Percentiles rank a stretch among this genome's conserved stretches.
phyloP scores from a whole-genome alignment of 495 filamentous ascomycete genomes.

The Bacidia gigantensis region DNA sequence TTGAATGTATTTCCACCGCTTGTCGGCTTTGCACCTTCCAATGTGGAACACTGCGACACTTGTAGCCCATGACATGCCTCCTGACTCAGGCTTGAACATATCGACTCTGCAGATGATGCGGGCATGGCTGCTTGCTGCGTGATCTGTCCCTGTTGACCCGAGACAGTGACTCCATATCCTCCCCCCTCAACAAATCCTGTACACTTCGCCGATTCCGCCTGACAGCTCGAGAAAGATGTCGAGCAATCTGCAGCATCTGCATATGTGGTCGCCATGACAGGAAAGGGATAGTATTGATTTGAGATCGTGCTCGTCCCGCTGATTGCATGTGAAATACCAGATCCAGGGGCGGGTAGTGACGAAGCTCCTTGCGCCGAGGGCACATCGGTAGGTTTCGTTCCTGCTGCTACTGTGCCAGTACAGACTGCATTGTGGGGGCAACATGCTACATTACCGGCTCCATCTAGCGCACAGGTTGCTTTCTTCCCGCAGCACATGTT shows the following conservation, averaged over 20 bases:
- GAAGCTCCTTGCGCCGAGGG: constrained; percentile 22
- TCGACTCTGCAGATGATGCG: constrained; percentile 40
- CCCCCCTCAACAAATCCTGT: constrained; percentile 40
- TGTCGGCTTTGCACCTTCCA: constrained; percentile 21
- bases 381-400: constrained; percentile 19
- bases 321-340: constrained; percentile 14
- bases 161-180: constrained; percentile 47
- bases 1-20: constrained; percentile 20
- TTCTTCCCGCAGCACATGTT: constrained; percentile 40
- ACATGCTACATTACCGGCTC: constrained; percentile 48
- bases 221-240: constrained; percentile 51
- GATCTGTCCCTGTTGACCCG: constrained; percentile 40
- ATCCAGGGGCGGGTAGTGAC: constrained; percentile 7
- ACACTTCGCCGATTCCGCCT: constrained; percentile 49
- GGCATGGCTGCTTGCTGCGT: constrained; percentile 35
- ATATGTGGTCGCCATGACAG: constrained; percentile 53
- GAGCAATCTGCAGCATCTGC: constrained; percentile 48
- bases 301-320: constrained; percentile 20
- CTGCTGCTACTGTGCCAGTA: constrained; percentile 40
- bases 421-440: constrained; percentile 48
- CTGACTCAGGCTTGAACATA: constrained; percentile 50
- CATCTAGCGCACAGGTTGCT: constrained; percentile 43
- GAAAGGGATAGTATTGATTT: constrained; percentile 51
- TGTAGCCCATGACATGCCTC: constrained; percentile 47
- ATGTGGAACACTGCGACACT: constrained; percentile 37